Evolutionary conservation across 306 rosid species (phyloP), one percentile per base, ranked within the genome.

Genomic region (Lathyrus tuberosus): DNA sequence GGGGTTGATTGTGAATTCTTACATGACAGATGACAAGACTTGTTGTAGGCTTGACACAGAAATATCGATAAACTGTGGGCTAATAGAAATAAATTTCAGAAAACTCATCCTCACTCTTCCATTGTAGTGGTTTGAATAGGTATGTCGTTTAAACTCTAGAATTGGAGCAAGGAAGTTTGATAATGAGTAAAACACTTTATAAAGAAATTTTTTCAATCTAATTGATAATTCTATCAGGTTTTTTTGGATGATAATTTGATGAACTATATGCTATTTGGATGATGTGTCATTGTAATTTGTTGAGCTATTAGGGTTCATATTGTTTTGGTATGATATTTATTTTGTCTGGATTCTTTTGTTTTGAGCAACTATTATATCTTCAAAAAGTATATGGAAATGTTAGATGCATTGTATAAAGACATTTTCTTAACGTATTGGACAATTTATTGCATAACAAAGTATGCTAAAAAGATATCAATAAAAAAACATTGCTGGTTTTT

Each of bases 1-100:
- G 37, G 37, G 11, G 59, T 20, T 16, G 28, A 67, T 35, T 51
- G 72, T 76, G 48, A 58, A 75, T 69, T 57, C 49, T 35, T 69
- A 10, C 24, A 69, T 56, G 70, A 57, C 70, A 44, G 18, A 62
- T 56, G 64, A 42, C 42, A 60, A 42, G 38, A 14, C 11, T 57
- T 18, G 5, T 62, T 51, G n/a, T 60, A 51, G 38, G 24, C 24
- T 76, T 41, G 54, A 60, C 6, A 38, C 17, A 13, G 18, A 57
- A 47, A 24, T 47, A 13, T 49, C 28, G 75, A 16, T 40, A 4
- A 68, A 24, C 20, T 20, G 10, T 4, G 17, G 38, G 56, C 58
- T 46, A 44, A 43, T 17, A 42, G 9, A 70, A 65, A 8, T 43
- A 43, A 26, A 28, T 15, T 18, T 15, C 9, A 31, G 38, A 68